Conservation (phyloP, 768 basidiomycete species). For the Collybiopsis luxurians region DNA sequence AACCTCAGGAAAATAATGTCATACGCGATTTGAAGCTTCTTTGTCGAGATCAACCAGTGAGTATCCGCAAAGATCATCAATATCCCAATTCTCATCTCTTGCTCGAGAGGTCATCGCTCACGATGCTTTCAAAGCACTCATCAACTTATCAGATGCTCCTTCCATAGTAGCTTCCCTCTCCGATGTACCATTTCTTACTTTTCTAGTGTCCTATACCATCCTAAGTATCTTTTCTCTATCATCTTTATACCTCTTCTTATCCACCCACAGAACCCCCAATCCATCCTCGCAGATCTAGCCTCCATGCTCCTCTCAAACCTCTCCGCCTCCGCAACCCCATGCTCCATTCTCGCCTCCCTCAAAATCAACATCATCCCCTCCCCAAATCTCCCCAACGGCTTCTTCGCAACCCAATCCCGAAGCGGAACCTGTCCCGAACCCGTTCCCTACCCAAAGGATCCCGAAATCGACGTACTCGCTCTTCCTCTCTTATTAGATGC, state of each 20-base stretch:
- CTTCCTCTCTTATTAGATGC: constrained; percentile 88
- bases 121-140: constrained; percentile 90
- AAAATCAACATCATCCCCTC: constrained; percentile 62
- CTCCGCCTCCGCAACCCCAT: constrained; percentile 69
- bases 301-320: constrained; percentile 98
- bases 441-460: constrained; percentile 61
- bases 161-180: constrained; percentile 63
- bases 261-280: constrained; percentile 71
- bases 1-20: constrained; percentile 59
- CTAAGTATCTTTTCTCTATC: constrained; percentile 44
- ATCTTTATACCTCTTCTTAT: constrained; percentile 6
- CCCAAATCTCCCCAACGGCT: constrained; percentile 45
- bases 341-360: constrained; percentile 59
- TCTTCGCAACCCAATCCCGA: constrained; percentile 75
- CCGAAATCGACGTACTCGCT: constrained; percentile 53
- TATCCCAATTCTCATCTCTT: not conserved
- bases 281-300: constrained; percentile 89
- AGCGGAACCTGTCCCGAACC: constrained; percentile 79
- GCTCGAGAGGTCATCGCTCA: constrained; percentile 75
- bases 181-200: constrained; percentile 71
- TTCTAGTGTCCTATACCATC: constrained; percentile 86
- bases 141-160: constrained; percentile 89
- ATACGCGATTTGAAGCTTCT: constrained; percentile 82
- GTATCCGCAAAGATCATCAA: constrained; percentile 16
- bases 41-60: constrained; percentile 84